Conservation (phyloP, 352 stramenopile species). For the Globisporangium viniferum region DNA sequence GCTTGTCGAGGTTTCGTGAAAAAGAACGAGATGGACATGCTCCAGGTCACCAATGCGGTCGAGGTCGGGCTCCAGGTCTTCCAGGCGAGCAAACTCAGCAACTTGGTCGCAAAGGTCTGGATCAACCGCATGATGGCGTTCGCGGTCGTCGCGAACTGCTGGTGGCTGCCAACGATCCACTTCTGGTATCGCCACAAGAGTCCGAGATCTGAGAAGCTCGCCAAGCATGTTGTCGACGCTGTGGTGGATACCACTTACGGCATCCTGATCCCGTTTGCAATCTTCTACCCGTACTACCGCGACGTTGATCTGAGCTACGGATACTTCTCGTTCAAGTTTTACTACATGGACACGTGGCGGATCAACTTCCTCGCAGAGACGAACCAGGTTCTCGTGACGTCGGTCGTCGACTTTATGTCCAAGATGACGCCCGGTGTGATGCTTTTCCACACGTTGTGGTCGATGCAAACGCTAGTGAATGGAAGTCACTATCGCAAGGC, state of each 20-base stretch:
- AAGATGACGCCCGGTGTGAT: neutral
- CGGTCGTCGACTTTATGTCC: neutral
- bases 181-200: neutral
- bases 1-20: neutral
- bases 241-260: neutral
- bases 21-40: neutral
- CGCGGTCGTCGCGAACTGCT: conserved; percentile 21
- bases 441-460: neutral
- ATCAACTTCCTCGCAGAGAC: neutral
- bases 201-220: neutral
- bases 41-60: neutral
- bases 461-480: neutral
- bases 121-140: conserved; percentile 19
- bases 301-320: neutral
- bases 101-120: conserved; percentile 11
- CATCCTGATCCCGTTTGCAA: neutral
- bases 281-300: neutral
- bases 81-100: conserved; percentile 21
- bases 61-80: conserved; percentile 24
- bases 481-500: too few relatives aligned
- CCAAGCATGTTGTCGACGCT: neutral
- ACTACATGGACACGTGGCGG: neutral
- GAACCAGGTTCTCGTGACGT: neutral
- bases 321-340: neutral
- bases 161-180: conserved; percentile 18